Evolutionary conservation across 2,329 filamentous ascomycete genomes (phyloP).

Genomic region (Trichoderma sp.): DNA sequence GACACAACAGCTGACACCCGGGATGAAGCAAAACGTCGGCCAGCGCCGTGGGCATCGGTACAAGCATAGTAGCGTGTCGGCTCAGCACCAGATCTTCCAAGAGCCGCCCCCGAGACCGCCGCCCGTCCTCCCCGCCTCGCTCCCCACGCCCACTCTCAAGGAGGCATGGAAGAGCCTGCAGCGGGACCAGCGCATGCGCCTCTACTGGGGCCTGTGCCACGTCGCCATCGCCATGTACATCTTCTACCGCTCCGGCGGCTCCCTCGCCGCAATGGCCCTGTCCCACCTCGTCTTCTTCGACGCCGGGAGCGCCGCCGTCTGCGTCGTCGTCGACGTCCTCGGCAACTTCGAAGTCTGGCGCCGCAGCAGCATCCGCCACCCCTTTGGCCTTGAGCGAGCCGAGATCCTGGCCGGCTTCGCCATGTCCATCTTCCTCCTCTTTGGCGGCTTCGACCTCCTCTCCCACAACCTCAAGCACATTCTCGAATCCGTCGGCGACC

Average conservation of each 20-base stretch:
- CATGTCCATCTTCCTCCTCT: conserved; percentile 93
- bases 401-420: conserved; percentile 95
- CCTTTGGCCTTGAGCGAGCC: conserved; percentile 87
- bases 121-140: conserved; percentile 83
- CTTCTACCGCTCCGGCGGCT: conserved; percentile 82
- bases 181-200: conserved; percentile 76
- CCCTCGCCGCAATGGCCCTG: conserved; percentile 85
- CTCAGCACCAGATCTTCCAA: conserved; percentile 90
- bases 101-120: conserved; percentile 85
- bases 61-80: conserved; percentile 91
- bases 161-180: conserved; percentile 93
- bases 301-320: conserved; percentile 86
- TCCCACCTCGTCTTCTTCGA: conserved; percentile 96
- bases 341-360: conserved; percentile 99
- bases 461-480: conserved; percentile 92
- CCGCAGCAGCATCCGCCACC: conserved; percentile 86
- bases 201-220: conserved; percentile 90
- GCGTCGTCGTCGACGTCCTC: conserved; percentile 88
- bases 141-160: conserved; percentile 85
- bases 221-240: conserved; percentile 80
- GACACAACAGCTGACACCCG: conserved; percentile 21
- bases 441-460: conserved; percentile 94
- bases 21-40: conserved; percentile 69
- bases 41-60: conserved; percentile 95
- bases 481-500: conserved; percentile 64